phyloP scores from a whole-genome alignment of 495 filamentous ascomycete species.

The Neurospora africana region DNA sequence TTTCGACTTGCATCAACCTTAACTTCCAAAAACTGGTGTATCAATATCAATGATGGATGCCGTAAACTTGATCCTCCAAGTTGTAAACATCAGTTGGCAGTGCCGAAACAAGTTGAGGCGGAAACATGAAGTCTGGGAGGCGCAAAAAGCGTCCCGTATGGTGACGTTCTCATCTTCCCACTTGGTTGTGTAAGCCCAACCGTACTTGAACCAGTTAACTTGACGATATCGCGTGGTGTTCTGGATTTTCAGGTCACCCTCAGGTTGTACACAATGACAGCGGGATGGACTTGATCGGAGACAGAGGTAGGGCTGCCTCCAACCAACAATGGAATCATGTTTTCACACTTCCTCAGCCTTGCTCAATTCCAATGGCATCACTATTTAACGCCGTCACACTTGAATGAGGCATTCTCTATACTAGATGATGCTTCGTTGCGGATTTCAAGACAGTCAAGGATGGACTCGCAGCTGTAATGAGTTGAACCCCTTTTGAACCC shows the following conservation, averaged over 20 bases:
- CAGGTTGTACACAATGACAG: not conserved
- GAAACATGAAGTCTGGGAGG: not conserved
- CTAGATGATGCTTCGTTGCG: not conserved
- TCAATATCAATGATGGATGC: not conserved
- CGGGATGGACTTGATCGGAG: not conserved
- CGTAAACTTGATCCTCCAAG: not conserved
- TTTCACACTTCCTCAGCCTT: not conserved
- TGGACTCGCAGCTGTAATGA: not conserved
- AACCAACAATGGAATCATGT: not conserved
- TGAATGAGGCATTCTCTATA: not conserved
- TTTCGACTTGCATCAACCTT: not conserved
- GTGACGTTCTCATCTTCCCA: not conserved
- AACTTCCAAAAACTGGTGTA: not conserved
- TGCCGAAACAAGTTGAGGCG: not conserved
- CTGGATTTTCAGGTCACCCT: not conserved
- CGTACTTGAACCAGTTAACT: not conserved
- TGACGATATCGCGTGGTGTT: not conserved
- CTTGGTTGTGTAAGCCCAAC: not conserved
- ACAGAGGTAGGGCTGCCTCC: not conserved
- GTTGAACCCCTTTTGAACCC: not conserved
- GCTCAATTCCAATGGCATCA: not conserved
- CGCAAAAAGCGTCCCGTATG: not conserved
- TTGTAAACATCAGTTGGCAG: not conserved
- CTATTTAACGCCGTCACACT: not conserved
- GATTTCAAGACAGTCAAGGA: not conserved